Evolutionary conservation across 495 filamentous ascomycete genomes (phyloP), one percentile per base, ranked within the genome.

Genomic region (Halenospora varia): DNA sequence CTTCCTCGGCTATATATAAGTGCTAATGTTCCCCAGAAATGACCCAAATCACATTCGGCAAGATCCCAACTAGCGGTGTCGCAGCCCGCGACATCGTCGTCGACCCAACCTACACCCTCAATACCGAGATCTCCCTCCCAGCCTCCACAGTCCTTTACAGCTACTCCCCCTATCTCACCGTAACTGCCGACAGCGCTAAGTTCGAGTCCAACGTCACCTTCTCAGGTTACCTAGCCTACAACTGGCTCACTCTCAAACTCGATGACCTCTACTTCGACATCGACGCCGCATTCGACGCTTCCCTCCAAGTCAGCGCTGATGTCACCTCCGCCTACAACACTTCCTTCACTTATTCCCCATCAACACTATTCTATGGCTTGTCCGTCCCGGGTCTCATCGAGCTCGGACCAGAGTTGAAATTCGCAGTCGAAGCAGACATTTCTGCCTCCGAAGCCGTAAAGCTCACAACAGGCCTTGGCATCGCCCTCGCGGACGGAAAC

Each of bases 231-330:
- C 64, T 70, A 25, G 50, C 48, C 22, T 70, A 68, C 44, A 60
- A 67, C 48, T 65, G 67, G 51, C 56, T 60, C 3, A 48, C 40
- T 2, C 45, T 55, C 18, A 55, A 63, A 3, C 25, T 68, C 18
- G 25, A 66, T n/a, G 53, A 42, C 44, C 57, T 66, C 13, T 70
- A 65, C 62, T 70, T 70, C 40, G 62, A 70, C 48, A 60, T 70
- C 56, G 68, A 70, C 23, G 56, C 66, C 8, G 61, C 55, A 6
- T 64, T 70, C 51, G 59, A 47, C 25, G 61, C 63, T 11, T 55
- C 64, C 51, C 23, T 68, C 19, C 53, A 59, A 4, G 26, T 70
- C 26, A 66, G 45, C 23, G 67, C 66, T 19, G 59, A 65, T 1
- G 39, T 68, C 25, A 61, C 55, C 2, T 53, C 57, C 10, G 45